Base-by-base conservation (phyloP, 2,329 filamentous ascomycete genomes). In the Achaetomium macrosporum region DNA sequence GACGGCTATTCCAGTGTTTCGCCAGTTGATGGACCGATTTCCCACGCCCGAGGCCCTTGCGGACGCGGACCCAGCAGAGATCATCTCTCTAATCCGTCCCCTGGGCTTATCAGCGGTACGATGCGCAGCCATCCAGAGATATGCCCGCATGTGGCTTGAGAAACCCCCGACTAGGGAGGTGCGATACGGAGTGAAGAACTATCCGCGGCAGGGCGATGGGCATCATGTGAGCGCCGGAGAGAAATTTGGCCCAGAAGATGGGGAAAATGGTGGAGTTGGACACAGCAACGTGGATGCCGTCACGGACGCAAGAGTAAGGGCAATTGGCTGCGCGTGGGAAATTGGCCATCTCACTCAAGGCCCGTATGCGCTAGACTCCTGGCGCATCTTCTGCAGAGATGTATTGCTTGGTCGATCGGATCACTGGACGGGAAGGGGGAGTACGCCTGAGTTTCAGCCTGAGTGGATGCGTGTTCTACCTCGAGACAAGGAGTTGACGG, bases 311-410 rank as follows among this genome's bases (percentile, higher is more conserved):
- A 66, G 17, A 37, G 37, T 43, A 12, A 47, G 55, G 42, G 59
- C 42, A 33, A 12, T 61, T 6, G 61, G 62, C 5, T 73, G 76
- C 11, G 78, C 80, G 0, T 95, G 90, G 84, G 91, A 96, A 64
- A 87, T 96, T 55, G 90, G 86, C 0, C 88, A 95, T 67, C 73
- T 96, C 53, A 90, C 89, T 0, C 84, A 88, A 50, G 88, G 90
- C 15, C 76, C 82, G 1, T 96, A 96, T 67, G 87, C 89, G 0
- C 74, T 92, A 45, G 91, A 96, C 68, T 91, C 87, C 64, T 96
- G 90, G 88, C 82, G 91, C 3, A 96, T 96, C 58, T 96, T 96
- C 68, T 96, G 90, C 66, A 82, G 91, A 1, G 91, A 96, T 66
- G 75, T 78, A 31, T 68, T 95, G 20, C 78, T 90, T 8, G 85